Evolutionary conservation across 345 rosid species (phyloP), one percentile per base, ranked within the genome.

Genomic region (Murraya koenigii): DNA sequence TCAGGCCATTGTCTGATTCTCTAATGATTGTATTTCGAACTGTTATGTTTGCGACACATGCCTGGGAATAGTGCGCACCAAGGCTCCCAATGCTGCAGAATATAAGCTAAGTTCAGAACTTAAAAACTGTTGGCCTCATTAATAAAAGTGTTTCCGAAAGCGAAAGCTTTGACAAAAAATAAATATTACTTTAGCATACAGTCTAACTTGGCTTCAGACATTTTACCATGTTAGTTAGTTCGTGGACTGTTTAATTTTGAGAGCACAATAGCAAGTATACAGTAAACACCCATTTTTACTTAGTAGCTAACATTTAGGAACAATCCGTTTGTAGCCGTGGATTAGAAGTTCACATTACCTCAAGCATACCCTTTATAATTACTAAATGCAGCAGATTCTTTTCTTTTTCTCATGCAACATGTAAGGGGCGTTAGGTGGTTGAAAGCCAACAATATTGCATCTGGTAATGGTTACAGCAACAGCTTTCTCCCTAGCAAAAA

Each of bases 1-100:
- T 77, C 1, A 96, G 88, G 0, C 99, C 99, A 25, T 96, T 94
- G 82, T 96, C 99, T 1, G 99, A 96, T 81, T 96, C 97, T 66
- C 89, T 82, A 58, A 96, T 93, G 28, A 76, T 8, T 0, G 88
- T 70, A 60, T 92, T 92, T 11, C 95, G 85, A 1, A 92, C 98
- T 3, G 92, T 88, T 75, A 96, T 88, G 94, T 96, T 94, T 0
- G 96, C 85, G 13, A 96, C 99, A 80, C 99, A 96, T 6, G 97
- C 99, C 81, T 90, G 91, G 3, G 99, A 92, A 81, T 96, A 88
- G 81, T 96, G 98, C 52, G 91, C 97, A 32, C 99, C 98, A 22
- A 96, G 85, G 82, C 98, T 96, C 80, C 99, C 99, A 32, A 96
- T 96, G 77, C 99, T 95, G 90, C 78, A 75, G 7, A 13, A 19